Conservation (phyloP, 2,329 filamentous ascomycete genomes). For the Leptoxyphium fumago region DNA sequence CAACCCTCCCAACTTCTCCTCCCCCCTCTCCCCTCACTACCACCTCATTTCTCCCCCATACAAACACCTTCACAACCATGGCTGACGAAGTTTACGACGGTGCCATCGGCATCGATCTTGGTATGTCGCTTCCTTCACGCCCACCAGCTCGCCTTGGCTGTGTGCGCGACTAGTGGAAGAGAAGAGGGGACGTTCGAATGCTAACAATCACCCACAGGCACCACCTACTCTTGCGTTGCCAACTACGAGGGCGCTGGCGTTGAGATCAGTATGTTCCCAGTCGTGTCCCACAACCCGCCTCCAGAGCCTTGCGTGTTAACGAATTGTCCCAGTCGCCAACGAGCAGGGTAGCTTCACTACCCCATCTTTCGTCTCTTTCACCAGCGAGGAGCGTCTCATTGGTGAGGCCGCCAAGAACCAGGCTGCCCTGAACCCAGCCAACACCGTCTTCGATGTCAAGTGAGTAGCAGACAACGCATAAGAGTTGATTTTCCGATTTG, state of each 20-base stretch:
- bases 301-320: slow-evolving; percentile 2
- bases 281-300: no score
- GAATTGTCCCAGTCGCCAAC: slow-evolving; percentile 54
- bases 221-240: slow-evolving; percentile 99
- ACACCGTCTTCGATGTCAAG: slow-evolving; percentile 99
- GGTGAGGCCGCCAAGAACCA: slow-evolving; percentile 99
- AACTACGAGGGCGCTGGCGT: slow-evolving; percentile 99
- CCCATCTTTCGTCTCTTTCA: slow-evolving; percentile 98
- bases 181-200: background rate
- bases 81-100: slow-evolving; percentile 97
- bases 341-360: slow-evolving; percentile 99
- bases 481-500: slow-evolving; percentile 1
- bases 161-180: background rate
- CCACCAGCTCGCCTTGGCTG: slow-evolving; percentile 10
- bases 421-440: slow-evolving; percentile 96
- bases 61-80: slow-evolving; percentile 44
- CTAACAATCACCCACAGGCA: slow-evolving; percentile 45
- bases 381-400: slow-evolving; percentile 94
- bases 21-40: background rate
- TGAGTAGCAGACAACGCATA: slow-evolving; percentile 8
- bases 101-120: slow-evolving; percentile 99
- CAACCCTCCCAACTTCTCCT: background rate
- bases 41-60: background rate
- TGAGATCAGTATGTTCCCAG: slow-evolving; percentile 65
- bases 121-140: slow-evolving; percentile 36